A percentile compares a stretch with the other conserved stretches of the same genome.
Evolutionary conservation across 352 stramenopile genomes (phyloP).

Genomic region (Pythium grandisporangium): DNA sequence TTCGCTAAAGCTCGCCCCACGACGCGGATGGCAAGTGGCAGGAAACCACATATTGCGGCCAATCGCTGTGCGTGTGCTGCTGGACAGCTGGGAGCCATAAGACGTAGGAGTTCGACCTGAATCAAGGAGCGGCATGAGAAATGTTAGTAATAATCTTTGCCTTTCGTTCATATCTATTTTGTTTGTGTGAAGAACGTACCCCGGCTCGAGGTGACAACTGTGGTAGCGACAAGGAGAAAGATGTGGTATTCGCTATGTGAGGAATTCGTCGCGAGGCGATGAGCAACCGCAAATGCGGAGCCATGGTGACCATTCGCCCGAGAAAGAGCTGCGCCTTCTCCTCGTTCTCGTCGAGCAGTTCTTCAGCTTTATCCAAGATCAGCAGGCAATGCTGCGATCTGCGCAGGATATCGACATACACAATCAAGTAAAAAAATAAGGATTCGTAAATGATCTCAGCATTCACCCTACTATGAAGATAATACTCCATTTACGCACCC

Average conservation of each 20-base stretch:
- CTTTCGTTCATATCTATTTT: too few species aligned
- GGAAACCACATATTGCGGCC: slow-evolving; percentile 63
- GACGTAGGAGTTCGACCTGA: slow-evolving; percentile 64
- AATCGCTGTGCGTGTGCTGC: slow-evolving; percentile 48
- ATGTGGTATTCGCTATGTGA: slow-evolving; percentile 67
- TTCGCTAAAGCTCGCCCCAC: slow-evolving; percentile 70
- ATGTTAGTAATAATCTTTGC: too few species aligned
- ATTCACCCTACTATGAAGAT: too few species aligned
- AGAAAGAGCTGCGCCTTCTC: slow-evolving; percentile 65
- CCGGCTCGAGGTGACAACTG: slow-evolving; percentile 61
- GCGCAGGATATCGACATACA: slow-evolving; percentile 4
- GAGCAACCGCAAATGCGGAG: slow-evolving; percentile 54
- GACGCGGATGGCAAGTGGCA: slow-evolving; percentile 70
- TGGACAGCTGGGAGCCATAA: slow-evolving; percentile 54
- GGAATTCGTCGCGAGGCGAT: slow-evolving; percentile 62
- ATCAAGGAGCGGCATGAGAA: too few species aligned
- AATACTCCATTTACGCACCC: slow-evolving; percentile 14
- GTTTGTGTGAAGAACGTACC: too few species aligned
- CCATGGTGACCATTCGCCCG: slow-evolving; percentile 56
- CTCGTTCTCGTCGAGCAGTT: slow-evolving; percentile 68
- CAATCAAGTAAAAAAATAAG: too few species aligned
- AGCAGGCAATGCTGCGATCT: slow-evolving; percentile 61
- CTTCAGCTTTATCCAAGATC: slow-evolving; percentile 75
- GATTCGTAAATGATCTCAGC: slow-evolving; percentile 1
- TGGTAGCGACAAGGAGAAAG: slow-evolving; percentile 67